Conservation (phyloP, 108 stramenopile genomes). For the Skeletonema marinoi region DNA sequence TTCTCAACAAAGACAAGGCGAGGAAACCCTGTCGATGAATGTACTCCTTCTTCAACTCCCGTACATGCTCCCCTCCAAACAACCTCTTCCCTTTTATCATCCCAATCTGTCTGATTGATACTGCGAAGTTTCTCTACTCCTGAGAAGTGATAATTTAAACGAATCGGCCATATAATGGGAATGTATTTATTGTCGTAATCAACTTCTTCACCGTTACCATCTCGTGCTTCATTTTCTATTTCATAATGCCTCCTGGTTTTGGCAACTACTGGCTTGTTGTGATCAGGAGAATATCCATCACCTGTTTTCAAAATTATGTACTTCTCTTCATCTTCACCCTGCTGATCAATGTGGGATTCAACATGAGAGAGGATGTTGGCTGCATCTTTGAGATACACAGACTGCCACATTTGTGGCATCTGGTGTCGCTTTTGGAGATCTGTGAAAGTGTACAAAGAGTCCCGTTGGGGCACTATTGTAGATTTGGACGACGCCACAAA, state of each 20-base stretch:
- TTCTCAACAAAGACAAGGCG: neutral
- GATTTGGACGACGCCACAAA: no score
- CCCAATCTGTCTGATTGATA: neutral
- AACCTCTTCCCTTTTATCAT: neutral
- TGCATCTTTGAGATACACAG: neutral
- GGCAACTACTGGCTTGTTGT: neutral
- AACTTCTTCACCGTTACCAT: neutral
- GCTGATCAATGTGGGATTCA: neutral
- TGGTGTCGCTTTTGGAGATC: neutral
- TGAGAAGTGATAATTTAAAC: neutral
- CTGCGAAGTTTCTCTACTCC: neutral
- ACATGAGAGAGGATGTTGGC: neutral
- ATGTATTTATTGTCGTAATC: neutral
- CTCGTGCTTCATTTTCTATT: neutral
- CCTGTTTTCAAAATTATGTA: no score
- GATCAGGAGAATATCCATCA: no score
- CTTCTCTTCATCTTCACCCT: no score
- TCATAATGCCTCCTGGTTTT: neutral
- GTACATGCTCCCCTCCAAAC: conserved; percentile 15
- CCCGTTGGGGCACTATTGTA: neutral
- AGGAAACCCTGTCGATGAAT: neutral
- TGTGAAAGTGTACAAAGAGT: neutral
- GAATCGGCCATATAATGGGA: conserved; percentile 17
- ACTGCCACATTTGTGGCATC: neutral
- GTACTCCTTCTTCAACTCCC: neutral